phyloP scores from a whole-genome alignment of 2,329 filamentous ascomycete genomes.

The Alternaria alternata region DNA sequence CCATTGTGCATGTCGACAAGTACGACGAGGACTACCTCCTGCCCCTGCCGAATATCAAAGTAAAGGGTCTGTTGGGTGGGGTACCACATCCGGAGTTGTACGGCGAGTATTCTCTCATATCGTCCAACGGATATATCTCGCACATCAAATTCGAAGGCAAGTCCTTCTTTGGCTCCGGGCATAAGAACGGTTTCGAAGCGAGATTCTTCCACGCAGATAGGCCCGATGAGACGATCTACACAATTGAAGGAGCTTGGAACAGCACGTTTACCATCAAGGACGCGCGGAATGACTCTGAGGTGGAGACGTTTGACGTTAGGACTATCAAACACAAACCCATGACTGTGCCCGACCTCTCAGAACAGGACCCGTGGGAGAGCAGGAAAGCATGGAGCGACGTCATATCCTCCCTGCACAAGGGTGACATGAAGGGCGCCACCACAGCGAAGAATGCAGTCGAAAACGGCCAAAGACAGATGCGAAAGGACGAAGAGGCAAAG shows the following conservation, averaged over 20 bases:
- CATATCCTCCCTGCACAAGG: constrained; percentile 48
- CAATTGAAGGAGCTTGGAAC: constrained; percentile 54
- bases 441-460: constrained; percentile 46
- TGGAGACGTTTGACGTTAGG: constrained; percentile 50
- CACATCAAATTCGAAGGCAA: constrained; percentile 57
- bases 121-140: constrained; percentile 53
- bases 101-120: constrained; percentile 53
- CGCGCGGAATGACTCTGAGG: constrained; percentile 36
- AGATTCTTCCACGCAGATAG: constrained; percentile 47
- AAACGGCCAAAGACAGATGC: constrained; percentile 53
- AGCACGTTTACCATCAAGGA: constrained; percentile 51
- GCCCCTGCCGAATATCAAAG: constrained; percentile 56
- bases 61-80: constrained; percentile 56
- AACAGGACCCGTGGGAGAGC: constrained; percentile 58
- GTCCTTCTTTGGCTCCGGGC: constrained; percentile 50
- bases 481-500: constrained; percentile 48
- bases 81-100: constrained; percentile 56
- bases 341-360: constrained; percentile 37
- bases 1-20: constrained; percentile 55
- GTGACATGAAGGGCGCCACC: constrained; percentile 52
- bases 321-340: constrained; percentile 30
- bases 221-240: constrained; percentile 47
- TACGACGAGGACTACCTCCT: constrained; percentile 56
- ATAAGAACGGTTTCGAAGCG: constrained; percentile 54
- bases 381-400: constrained; percentile 55